phyloP scores from a whole-genome alignment of 345 rosid genomes.

The Arabis hirsuta region DNA sequence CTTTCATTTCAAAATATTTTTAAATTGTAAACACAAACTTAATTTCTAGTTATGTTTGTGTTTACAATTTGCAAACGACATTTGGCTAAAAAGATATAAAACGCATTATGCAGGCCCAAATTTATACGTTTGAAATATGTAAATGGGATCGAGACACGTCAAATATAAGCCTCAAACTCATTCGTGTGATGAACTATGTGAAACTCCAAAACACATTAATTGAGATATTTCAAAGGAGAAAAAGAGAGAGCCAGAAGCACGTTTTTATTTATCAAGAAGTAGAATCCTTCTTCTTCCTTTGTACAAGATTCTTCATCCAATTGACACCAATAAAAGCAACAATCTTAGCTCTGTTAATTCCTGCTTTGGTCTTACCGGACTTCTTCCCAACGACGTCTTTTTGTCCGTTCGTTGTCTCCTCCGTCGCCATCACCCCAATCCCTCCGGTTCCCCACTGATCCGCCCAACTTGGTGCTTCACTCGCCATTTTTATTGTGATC shows the following conservation, averaged over 20 bases:
- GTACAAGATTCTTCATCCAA: constrained; percentile 65
- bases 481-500: constrained; percentile 51
- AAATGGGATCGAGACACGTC: background rate
- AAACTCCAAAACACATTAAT: constrained; percentile 4
- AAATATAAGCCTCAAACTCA: background rate
- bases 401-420: constrained; percentile 44
- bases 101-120: background rate
- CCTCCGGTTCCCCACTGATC: constrained; percentile 98
- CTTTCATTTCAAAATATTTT: background rate
- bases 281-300: constrained; percentile 50
- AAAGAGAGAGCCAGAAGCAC: background rate
- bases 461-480: constrained; percentile 90
- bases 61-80: too few species aligned
- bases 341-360: constrained; percentile 48
- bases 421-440: constrained; percentile 51
- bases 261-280: constrained; percentile 19
- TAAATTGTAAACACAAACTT: background rate
- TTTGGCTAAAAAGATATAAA: too few species aligned
- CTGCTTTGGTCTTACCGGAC: constrained; percentile 45
- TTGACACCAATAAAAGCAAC: constrained; percentile 55
- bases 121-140: background rate
- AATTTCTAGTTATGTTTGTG: too few species aligned
- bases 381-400: constrained; percentile 50
- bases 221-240: background rate
- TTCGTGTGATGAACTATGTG: constrained; percentile 30